Conservation (phyloP, 495 filamentous ascomycete species). For the Hapsidospora chrysogenum region DNA sequence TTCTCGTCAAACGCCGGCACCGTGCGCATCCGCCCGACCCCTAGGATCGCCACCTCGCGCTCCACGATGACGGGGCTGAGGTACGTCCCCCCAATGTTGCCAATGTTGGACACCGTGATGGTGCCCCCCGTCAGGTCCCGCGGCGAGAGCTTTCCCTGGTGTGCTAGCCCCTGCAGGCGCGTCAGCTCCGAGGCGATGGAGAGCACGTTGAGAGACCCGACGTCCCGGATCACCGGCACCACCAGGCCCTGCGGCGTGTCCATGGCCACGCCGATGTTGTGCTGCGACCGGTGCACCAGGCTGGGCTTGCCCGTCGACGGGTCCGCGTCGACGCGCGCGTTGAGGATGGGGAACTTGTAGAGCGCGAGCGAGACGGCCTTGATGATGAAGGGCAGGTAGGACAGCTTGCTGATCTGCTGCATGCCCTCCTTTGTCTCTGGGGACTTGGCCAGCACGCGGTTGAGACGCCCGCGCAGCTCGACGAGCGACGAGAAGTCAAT, state of each 20-base stretch:
- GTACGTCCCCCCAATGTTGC: slow-evolving; percentile 89
- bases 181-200: slow-evolving; percentile 61
- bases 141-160: slow-evolving; percentile 53
- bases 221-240: slow-evolving; percentile 88
- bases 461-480: slow-evolving; percentile 51
- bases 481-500: slow-evolving; percentile 59
- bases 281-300: slow-evolving; percentile 59
- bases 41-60: slow-evolving; percentile 81
- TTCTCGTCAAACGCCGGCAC: slow-evolving; percentile 54
- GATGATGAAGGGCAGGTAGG: slow-evolving; percentile 85
- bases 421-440: slow-evolving; percentile 7
- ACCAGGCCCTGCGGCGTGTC: slow-evolving; percentile 81
- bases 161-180: slow-evolving; percentile 55
- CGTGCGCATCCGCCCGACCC: slow-evolving; percentile 61
- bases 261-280: slow-evolving; percentile 95
- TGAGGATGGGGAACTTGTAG: slow-evolving; percentile 66
- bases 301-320: slow-evolving; percentile 35
- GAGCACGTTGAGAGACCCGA: slow-evolving; percentile 52
- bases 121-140: slow-evolving; percentile 74
- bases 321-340: slow-evolving; percentile 57
- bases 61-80: slow-evolving; percentile 80
- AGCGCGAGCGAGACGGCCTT: slow-evolving; percentile 85
- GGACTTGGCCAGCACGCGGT: slow-evolving; percentile 30
- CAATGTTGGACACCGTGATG: slow-evolving; percentile 92
- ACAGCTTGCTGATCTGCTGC: slow-evolving; percentile 47